Conservation (phyloP, 2,329 filamentous ascomycete genomes). For the Arthrinium phaeospermum region DNA sequence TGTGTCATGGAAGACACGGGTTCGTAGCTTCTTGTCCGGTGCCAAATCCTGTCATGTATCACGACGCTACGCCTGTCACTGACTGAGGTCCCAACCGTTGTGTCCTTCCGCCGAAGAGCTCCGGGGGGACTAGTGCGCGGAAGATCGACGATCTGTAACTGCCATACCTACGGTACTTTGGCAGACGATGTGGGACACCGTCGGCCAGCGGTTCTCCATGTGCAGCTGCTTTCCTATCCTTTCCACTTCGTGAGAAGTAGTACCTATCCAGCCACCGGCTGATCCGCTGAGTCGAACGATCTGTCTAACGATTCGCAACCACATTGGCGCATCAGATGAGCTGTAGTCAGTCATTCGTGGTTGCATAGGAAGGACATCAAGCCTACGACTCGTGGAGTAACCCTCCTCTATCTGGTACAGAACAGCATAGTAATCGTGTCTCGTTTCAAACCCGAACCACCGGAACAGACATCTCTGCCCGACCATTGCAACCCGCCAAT, state of each 20-base stretch:
- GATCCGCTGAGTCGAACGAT: neutral
- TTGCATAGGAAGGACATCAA: neutral
- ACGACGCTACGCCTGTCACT: neutral
- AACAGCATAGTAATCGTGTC: neutral
- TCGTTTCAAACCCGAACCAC: constrained; percentile 15
- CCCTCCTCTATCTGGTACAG: neutral
- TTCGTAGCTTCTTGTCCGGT: neutral
- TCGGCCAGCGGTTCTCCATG: neutral
- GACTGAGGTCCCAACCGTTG: neutral
- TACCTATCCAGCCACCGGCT: neutral
- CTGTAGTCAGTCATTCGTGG: neutral
- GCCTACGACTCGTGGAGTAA: neutral
- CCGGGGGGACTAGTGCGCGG: neutral
- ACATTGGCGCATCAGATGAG: neutral
- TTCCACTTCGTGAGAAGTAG: neutral
- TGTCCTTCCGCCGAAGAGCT: neutral
- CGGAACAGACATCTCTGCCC: neutral
- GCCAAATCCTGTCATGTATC: neutral
- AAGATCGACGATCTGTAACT: constrained; percentile 4
- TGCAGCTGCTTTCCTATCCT: neutral
- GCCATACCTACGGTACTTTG: neutral
- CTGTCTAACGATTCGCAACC: neutral
- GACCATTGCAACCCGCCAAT: neutral
- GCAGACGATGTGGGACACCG: neutral
- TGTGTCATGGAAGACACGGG: neutral